Base-by-base conservation (phyloP, 805 yeast species). In the Clavispora phyllophila region DNA sequence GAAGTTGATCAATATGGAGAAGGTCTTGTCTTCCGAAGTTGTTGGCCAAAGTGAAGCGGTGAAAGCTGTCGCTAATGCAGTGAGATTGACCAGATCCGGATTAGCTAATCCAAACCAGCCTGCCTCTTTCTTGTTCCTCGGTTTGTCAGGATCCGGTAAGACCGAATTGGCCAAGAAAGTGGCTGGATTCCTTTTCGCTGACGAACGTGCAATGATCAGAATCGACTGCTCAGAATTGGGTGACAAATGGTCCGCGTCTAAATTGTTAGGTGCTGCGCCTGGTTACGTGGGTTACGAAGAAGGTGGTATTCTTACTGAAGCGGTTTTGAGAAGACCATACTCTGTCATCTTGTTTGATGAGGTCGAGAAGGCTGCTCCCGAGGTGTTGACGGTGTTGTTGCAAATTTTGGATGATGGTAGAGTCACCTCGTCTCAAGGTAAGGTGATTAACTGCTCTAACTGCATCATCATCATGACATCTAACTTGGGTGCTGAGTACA, bases 331-430 rank as follows among this genome's bases (percentile, higher is more conserved):
- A 58, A 83, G 84, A 48, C 99, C 99, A 43, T 93, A 93, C 68
- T 87, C 97, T 5, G 99, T 93, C n/a, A 76, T 93, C 32, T 73
- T 93, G 48, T 93, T 93, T 59, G 99, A 93, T 67, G 99, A 93
- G 70, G 96, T 93, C 43, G 99, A 93, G 62, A 93, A 93, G 67
- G 99, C 99, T 14, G 96, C 96, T 6, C 99, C 99, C 1, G 98
- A 91, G 62, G 99, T 93, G 2, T 73, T 91, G 60, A 93, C 96
- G 8, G 84, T 93, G 17, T 73, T 93, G 57, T 74, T 93, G 53
- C 99, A 93, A 66, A 79, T 93, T 69, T 72, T 93, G 47, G 99
- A 93, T 59, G 99, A 93, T 66, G 99, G 99, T 60, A 82, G 96
- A 66, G 82, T 93, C 48, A 88, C 97, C 13, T 85, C 96, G 14